A percentile compares a stretch with the other conserved stretches of the same genome.
Conservation (phyloP, 1,284 basidiomycete genomes). For the Irpex sp. region DNA sequence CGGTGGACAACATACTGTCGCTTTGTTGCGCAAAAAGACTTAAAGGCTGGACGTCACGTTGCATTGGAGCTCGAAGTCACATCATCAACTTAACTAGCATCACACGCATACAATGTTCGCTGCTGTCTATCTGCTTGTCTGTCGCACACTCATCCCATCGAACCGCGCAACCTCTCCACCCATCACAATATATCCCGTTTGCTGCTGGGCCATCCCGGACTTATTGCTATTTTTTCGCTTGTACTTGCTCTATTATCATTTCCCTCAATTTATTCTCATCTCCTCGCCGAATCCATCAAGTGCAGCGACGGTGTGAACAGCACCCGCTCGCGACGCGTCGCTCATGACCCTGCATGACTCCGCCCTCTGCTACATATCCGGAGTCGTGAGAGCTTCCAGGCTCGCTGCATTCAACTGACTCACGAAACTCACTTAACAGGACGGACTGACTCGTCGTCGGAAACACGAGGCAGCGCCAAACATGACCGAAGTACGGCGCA, state of each 20-base stretch:
- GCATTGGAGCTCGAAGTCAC: not conserved
- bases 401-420: not conserved
- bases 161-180: not conserved
- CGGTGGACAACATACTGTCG: conserved; percentile 65
- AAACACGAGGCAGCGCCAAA: not conserved
- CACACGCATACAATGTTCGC: not conserved
- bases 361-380: too few species aligned
- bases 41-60: not conserved
- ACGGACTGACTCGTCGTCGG: not conserved
- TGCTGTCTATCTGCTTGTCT: not conserved
- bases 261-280: not conserved
- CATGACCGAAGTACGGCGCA: not conserved
- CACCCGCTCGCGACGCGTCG: too few species aligned
- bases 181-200: not conserved
- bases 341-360: too few species aligned
- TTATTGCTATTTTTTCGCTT: not conserved
- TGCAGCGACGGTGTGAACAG: too few species aligned
- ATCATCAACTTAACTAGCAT: not conserved
- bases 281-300: not conserved
- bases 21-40: conserved; percentile 54
- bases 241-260: not conserved
- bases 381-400: too few species aligned
- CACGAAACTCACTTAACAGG: not conserved
- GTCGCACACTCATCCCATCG: not conserved
- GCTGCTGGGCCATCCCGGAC: not conserved